Evolutionary conservation across 306 rosid species (phyloP).

Genomic region (Boehmeria nivea): DNA sequence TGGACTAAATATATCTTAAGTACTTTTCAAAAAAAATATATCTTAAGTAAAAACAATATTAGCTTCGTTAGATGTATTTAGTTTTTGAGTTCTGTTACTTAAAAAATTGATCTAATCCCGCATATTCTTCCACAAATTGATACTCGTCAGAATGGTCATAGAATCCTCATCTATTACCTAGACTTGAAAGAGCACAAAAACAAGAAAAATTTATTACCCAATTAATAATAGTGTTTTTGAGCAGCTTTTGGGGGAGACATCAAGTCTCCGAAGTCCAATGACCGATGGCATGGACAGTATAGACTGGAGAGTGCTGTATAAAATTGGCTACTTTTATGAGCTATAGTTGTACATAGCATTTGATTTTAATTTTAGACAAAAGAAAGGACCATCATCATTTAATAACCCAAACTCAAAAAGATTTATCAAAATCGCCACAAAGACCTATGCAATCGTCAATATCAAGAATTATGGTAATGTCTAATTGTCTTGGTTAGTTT

Average conservation of each 20-base stretch:
- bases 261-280: slow-evolving; percentile 5
- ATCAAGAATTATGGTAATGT: background rate
- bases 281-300: background rate
- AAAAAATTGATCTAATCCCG: too few relatives aligned
- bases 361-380: background rate
- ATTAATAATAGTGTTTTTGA: background rate
- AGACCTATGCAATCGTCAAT: background rate
- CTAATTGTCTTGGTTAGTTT: too few relatives aligned
- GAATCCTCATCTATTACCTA: background rate
- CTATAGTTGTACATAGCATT: background rate
- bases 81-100: too few relatives aligned
- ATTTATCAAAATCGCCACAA: slow-evolving; percentile 3
- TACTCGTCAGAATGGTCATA: too few relatives aligned
- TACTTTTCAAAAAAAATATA: too few relatives aligned
- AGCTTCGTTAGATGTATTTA: too few relatives aligned
- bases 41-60: too few relatives aligned
- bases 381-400: slow-evolving; percentile 11
- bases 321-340: background rate
- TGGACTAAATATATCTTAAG: too few relatives aligned
- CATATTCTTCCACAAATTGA: too few relatives aligned
- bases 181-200: background rate
- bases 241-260: slow-evolving; percentile 1
- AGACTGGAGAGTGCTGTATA: too few relatives aligned
- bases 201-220: background rate
- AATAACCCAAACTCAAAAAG: too few relatives aligned